These are phyloP conservation scores for Postia placenta DNA, from an alignment of 768 basidiomycete genomes.

Conservation along the genomic window DNA sequence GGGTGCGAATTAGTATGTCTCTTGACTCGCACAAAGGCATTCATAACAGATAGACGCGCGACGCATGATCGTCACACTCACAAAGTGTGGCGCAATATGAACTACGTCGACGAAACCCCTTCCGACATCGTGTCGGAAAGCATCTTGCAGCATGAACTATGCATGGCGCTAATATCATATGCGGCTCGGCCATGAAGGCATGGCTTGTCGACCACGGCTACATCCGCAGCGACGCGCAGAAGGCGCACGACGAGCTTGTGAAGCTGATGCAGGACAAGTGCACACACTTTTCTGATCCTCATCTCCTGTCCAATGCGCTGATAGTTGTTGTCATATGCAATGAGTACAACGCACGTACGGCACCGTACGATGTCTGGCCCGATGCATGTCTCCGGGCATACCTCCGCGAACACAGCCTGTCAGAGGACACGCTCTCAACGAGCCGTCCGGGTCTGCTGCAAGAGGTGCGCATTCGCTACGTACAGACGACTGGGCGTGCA, in stretches of 20 bases:
- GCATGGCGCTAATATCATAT: no score
- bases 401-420: slow-evolving; percentile 69
- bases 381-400: slow-evolving; percentile 90
- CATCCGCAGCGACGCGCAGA: slow-evolving; percentile 45
- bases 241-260: slow-evolving; percentile 72
- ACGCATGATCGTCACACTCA: no score
- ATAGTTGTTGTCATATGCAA: slow-evolving; percentile 38
- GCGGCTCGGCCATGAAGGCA: slow-evolving; percentile 61
- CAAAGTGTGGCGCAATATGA: no score
- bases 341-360: slow-evolving; percentile 37
- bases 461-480: slow-evolving; percentile 78
- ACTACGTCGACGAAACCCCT: no score
- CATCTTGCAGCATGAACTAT: no score
- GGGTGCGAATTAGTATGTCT: no score
- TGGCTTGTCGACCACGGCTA: slow-evolving; percentile 78
- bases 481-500: slow-evolving; percentile 53
- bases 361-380: slow-evolving; percentile 83
- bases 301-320: background rate
- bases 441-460: slow-evolving; percentile 75
- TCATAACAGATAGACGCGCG: no score
- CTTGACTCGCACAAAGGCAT: no score
- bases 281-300: slow-evolving; percentile 9
- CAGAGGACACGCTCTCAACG: slow-evolving; percentile 61
- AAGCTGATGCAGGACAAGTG: slow-evolving; percentile 69
- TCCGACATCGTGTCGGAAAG: no score